A percentile compares a stretch with the other conserved stretches of the same genome.
phyloP scores from a whole-genome alignment of 1,139 yeast genomes.

The Yamadazyma diospyri region DNA sequence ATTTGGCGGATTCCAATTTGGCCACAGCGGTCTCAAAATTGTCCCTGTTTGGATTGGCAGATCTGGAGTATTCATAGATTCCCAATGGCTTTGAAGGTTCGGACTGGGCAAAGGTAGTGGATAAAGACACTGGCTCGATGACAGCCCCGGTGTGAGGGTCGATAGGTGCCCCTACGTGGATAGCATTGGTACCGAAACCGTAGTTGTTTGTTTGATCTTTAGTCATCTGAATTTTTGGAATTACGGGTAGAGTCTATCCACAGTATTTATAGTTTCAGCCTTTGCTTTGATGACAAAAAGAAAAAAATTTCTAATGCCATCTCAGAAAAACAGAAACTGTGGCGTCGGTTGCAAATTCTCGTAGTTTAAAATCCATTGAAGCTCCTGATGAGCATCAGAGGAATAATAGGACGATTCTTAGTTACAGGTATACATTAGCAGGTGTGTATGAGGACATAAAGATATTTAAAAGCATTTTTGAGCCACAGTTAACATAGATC shows the following conservation, averaged over 20 bases:
- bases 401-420: too few relatives aligned
- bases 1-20: slow-evolving; percentile 70
- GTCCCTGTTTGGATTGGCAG: slow-evolving; percentile 86
- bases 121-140: slow-evolving; percentile 77
- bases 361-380: neutral
- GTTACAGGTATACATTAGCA: too few relatives aligned
- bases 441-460: too few relatives aligned
- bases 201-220: slow-evolving; percentile 18
- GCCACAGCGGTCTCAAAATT: slow-evolving; percentile 81
- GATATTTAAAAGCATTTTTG: too few relatives aligned
- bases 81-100: slow-evolving; percentile 79
- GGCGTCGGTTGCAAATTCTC: slow-evolving; percentile 5
- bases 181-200: slow-evolving; percentile 76
- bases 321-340: slow-evolving; percentile 5
- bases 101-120: slow-evolving; percentile 82
- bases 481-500: too few relatives aligned
- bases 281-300: neutral
- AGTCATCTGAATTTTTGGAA: slow-evolving; percentile 11
- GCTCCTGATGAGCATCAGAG: too few relatives aligned
- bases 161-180: slow-evolving; percentile 77
- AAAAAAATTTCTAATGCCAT: slow-evolving; percentile 1
- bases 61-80: slow-evolving; percentile 79
- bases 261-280: neutral
- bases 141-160: slow-evolving; percentile 84
- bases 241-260: neutral